Percentiles rank a stretch among this genome's conserved stretches.
phyloP scores from a whole-genome alignment of 2,329 filamentous ascomycete species.

The Neofusicoccum laricinum region DNA sequence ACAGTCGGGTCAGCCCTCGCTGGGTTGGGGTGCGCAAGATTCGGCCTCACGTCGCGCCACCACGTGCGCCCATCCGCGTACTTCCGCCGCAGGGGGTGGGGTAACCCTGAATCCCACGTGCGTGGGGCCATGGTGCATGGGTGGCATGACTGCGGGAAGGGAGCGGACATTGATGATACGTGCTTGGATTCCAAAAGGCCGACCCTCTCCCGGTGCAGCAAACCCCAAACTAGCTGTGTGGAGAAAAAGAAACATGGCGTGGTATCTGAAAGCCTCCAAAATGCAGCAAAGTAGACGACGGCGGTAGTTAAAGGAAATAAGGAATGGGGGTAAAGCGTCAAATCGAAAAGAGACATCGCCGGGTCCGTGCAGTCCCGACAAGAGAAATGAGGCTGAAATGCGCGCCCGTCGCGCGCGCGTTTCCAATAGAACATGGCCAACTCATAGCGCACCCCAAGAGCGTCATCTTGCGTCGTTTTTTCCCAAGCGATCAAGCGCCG shows the following conservation, averaged over 20 bases:
- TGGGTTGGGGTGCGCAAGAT: neutral
- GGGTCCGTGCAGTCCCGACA: neutral
- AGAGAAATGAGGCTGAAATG: neutral
- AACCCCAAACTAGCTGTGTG: neutral
- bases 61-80: conserved; percentile 1
- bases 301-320: neutral
- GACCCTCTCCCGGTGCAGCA: neutral
- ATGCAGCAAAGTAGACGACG: neutral
- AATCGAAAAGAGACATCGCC: neutral
- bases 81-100: conserved; percentile 5
- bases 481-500: neutral
- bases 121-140: neutral
- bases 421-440: neutral
- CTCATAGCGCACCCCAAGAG: neutral
- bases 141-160: neutral
- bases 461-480: neutral
- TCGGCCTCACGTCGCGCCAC: neutral
- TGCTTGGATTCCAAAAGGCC: conserved; percentile 6
- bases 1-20: neutral
- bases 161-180: neutral
- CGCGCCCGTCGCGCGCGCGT: neutral
- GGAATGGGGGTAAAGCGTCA: neutral
- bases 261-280: conserved; percentile 11
- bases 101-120: conserved; percentile 5
- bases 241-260: conserved; percentile 11